A percentile compares a stretch with the other conserved stretches of the same genome.
phyloP scores from a whole-genome alignment of 1,284 basidiomycete species.

The Ceratobasidium sp. region DNA sequence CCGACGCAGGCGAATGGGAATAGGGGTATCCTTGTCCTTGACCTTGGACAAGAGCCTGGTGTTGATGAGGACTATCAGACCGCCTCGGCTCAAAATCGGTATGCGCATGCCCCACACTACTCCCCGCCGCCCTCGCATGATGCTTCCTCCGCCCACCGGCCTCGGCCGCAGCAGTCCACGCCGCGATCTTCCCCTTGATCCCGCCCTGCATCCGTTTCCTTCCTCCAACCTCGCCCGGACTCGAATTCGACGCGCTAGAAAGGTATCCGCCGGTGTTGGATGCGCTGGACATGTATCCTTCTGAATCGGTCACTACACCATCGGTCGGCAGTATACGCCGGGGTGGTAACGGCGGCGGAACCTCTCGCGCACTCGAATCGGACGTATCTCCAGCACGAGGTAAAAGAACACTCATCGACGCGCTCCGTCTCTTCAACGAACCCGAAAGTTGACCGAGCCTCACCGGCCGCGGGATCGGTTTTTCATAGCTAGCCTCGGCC shows the following conservation, averaged over 20 bases:
- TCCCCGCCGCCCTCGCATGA: conserved; percentile 52
- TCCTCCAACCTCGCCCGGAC: neutral
- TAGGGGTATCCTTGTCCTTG: conserved; percentile 52
- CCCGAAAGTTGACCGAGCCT: conserved; percentile 27
- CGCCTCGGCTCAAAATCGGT: conserved; percentile 22
- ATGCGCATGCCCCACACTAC: conserved; percentile 51
- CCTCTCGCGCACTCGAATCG: conserved; percentile 13
- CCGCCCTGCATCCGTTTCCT: conserved; percentile 20
- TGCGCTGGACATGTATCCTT: conserved; percentile 34
- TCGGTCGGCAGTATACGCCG: conserved; percentile 3
- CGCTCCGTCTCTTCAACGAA: conserved; percentile 38
- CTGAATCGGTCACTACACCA: conserved; percentile 41
- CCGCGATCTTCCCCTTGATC: conserved; percentile 66
- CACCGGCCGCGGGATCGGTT: conserved; percentile 26
- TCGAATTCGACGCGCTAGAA: neutral
- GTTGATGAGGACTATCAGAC: conserved; percentile 33
- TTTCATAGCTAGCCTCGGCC: neutral
- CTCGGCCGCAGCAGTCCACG: conserved; percentile 62
- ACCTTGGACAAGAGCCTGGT: conserved; percentile 35
- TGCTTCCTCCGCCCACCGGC: conserved; percentile 52
- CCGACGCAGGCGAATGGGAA: conserved; percentile 41
- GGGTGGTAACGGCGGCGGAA: conserved; percentile 3
- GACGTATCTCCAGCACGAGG: conserved; percentile 1
- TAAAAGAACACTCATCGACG: conserved; percentile 42
- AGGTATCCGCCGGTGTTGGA: conserved; percentile 9